A percentile compares a stretch with the other conserved stretches of the same genome.
These are phyloP conservation scores for Solanum arcanum DNA, from an alignment of 257 asterid species.

Conservation along the genomic window DNA sequence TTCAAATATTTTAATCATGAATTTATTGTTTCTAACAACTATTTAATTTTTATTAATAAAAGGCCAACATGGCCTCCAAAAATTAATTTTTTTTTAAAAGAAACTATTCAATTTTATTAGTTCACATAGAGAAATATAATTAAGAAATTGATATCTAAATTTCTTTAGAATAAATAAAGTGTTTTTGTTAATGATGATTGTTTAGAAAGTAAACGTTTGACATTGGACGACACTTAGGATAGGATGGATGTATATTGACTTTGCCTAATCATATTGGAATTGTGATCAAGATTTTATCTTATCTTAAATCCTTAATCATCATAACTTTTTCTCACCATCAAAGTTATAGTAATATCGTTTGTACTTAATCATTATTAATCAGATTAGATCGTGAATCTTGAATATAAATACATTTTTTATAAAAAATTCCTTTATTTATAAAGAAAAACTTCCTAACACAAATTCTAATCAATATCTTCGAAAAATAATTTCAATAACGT, in stretches of 20 bases:
- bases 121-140: neutral
- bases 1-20: neutral
- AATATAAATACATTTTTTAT: too few species aligned
- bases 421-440: too few species aligned
- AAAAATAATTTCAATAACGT: neutral
- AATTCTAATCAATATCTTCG: neutral
- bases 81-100: too few species aligned
- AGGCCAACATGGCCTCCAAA: too few species aligned
- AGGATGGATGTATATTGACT: neutral
- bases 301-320: neutral
- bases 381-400: rapidly evolving
- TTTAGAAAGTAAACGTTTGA: neutral
- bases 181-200: neutral
- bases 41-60: too few species aligned
- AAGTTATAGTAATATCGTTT: too few species aligned
- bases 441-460: too few species aligned
- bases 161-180: neutral
- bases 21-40: neutral
- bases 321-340: neutral
- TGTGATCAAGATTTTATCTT: neutral
- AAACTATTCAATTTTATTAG: too few species aligned
- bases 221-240: neutral
- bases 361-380: too few species aligned
- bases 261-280: neutral
- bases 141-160: too few species aligned